Percentiles rank a stretch among this genome's conserved stretches.
Conservation (phyloP, 345 rosid species). For the Alliaria petiolata region DNA sequence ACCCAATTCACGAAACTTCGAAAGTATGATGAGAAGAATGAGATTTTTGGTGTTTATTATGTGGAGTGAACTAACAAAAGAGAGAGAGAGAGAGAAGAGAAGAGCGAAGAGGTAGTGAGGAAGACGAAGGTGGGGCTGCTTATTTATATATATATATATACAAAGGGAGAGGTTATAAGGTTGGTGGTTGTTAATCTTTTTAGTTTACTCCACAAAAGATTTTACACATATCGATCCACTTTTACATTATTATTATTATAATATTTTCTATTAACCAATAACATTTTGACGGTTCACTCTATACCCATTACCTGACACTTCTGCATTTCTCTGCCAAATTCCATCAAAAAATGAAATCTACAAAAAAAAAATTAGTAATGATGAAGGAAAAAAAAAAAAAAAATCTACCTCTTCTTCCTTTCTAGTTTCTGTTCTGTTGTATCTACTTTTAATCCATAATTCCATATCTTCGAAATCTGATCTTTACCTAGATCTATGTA, state of each 20-base stretch:
- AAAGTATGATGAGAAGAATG: background rate
- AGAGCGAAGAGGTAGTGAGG: conserved; percentile 27
- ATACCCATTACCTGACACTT: conserved; percentile 31
- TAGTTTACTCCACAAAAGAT: conserved; percentile 28
- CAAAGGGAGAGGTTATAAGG: conserved; percentile 38
- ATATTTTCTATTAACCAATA: conserved; percentile 22
- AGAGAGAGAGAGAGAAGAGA: conserved; percentile 30
- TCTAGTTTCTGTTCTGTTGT: conserved; percentile 32
- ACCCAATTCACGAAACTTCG: conserved; percentile 13
- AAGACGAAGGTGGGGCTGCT: conserved; percentile 41
- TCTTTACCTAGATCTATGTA: conserved; percentile 29
- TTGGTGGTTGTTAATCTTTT: conserved; percentile 42
- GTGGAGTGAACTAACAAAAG: conserved; percentile 37
- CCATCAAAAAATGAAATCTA: conserved; percentile 7
- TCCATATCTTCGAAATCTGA: conserved; percentile 25
- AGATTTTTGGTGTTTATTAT: conserved; percentile 26
- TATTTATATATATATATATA: conserved; percentile 25
- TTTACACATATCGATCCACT: conserved; percentile 29
- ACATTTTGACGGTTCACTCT: conserved; percentile 33
- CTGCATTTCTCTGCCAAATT: conserved; percentile 32
- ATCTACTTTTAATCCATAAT: conserved; percentile 33
- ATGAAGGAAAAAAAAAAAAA: background rate
- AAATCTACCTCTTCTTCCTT: background rate
- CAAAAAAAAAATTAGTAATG: background rate
- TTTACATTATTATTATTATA: conserved; percentile 14